Evolutionary conservation across 2,329 filamentous ascomycete genomes (phyloP).

Genomic region (Colletotrichum sp.): DNA sequence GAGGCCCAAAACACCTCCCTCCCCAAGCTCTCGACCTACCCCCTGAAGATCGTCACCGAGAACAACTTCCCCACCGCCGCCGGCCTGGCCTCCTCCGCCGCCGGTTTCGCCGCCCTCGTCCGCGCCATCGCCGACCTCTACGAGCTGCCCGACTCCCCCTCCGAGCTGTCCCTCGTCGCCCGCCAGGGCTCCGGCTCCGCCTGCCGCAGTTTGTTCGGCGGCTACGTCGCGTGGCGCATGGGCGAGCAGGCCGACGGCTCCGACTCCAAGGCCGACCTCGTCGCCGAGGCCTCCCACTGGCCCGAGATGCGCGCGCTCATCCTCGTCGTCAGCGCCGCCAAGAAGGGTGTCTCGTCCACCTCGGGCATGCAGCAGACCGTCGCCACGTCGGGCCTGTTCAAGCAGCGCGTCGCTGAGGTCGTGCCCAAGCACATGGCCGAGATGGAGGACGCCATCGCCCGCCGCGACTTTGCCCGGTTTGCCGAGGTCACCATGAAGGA

Average conservation of each 20-base stretch:
- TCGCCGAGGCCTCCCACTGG: constrained; percentile 91
- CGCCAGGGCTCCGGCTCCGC: constrained; percentile 94
- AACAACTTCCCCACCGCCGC: constrained; percentile 99
- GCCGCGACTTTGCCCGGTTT: constrained; percentile 84
- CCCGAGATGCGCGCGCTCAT: constrained; percentile 92
- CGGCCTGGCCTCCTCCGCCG: constrained; percentile 78
- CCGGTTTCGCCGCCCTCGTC: constrained; percentile 74
- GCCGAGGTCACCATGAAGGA: constrained; percentile 94
- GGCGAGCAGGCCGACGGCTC: constrained; percentile 78
- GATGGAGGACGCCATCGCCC: constrained; percentile 83
- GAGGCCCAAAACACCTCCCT: constrained; percentile 75
- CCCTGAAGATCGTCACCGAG: constrained; percentile 87
- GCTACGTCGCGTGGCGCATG: constrained; percentile 94
- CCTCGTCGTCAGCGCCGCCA: constrained; percentile 88
- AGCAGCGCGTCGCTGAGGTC: constrained; percentile 73
- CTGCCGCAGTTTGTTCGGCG: constrained; percentile 90
- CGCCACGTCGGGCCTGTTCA: constrained; percentile 86
- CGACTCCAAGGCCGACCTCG: constrained; percentile 87
- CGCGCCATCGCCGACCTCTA: constrained; percentile 93
- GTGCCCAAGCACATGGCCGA: constrained; percentile 83
- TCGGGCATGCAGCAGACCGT: constrained; percentile 98
- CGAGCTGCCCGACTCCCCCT: constrained; percentile 78
- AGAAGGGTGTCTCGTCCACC: constrained; percentile 94
- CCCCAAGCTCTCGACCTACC: constrained; percentile 79
- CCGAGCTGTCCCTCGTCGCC: constrained; percentile 86